phyloP scores from a whole-genome alignment of 2,329 filamentous ascomycete species.

The Phoma sp. region DNA sequence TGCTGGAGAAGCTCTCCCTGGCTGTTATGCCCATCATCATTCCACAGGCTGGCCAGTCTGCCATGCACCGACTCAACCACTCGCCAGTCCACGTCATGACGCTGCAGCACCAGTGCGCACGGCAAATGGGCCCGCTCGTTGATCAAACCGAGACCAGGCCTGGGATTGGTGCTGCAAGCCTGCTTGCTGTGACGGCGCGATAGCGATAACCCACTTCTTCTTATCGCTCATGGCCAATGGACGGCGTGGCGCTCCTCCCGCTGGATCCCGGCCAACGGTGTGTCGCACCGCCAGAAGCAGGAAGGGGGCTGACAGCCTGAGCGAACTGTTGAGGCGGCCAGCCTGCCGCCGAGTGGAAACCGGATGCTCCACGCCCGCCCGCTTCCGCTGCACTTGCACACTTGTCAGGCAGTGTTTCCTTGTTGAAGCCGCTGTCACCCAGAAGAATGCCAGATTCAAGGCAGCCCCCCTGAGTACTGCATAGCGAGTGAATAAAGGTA shows the following conservation, averaged over 20 bases:
- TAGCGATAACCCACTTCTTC: constrained; percentile 33
- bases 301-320: constrained; percentile 32
- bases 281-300: constrained; percentile 27
- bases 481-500: constrained; percentile 16
- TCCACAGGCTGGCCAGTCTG: constrained; percentile 2
- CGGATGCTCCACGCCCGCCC: constrained; percentile 23
- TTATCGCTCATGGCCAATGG: constrained; percentile 29
- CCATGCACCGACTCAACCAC: constrained; percentile 11
- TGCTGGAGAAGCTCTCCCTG: not conserved
- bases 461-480: constrained; percentile 33
- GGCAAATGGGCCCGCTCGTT: constrained; percentile 28
- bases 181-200: constrained; percentile 28
- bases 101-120: constrained; percentile 17
- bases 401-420: constrained; percentile 16
- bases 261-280: constrained; percentile 37
- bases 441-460: constrained; percentile 1
- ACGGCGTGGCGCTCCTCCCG: constrained; percentile 33
- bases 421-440: constrained; percentile 16
- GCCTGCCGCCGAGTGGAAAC: constrained; percentile 21
- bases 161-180: constrained; percentile 29
- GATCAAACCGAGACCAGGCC: constrained; percentile 40
- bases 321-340: constrained; percentile 33
- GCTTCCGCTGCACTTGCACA: constrained; percentile 12
- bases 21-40: constrained; percentile 14
- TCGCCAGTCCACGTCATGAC: constrained; percentile 31